A percentile compares a stretch with the other conserved stretches of the same genome.
Evolutionary conservation across 106 monocot species (phyloP).

Genomic region (Ottelia alismoides): DNA sequence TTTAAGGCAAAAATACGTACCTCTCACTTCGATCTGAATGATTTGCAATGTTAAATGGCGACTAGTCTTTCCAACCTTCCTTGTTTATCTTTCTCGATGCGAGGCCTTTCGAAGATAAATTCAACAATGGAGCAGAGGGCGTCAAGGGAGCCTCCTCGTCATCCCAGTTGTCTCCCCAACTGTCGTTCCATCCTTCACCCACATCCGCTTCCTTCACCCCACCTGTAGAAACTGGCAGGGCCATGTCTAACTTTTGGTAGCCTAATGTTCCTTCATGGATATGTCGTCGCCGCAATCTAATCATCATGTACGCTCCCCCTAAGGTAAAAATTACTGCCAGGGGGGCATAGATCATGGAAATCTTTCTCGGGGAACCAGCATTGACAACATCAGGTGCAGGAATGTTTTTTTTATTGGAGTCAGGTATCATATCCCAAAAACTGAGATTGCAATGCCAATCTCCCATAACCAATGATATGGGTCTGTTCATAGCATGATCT

Average conservation of each 20-base stretch:
- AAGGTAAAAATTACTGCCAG: slow-evolving; percentile 14
- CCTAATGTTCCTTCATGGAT: neutral
- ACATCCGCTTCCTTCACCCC: slow-evolving; percentile 31
- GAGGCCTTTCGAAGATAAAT: slow-evolving; percentile 64
- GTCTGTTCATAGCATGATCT: slow-evolving; percentile 21
- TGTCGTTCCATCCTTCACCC: slow-evolving; percentile 51
- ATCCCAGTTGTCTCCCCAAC: slow-evolving; percentile 71
- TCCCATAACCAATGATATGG: slow-evolving; percentile 32
- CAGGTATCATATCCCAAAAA: slow-evolving; percentile 36
- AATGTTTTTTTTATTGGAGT: slow-evolving; percentile 16
- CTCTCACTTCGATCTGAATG: too few species aligned
- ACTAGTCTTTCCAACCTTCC: slow-evolving; percentile 70
- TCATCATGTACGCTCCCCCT: slow-evolving; percentile 15
- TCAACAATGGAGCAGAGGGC: slow-evolving; percentile 34
- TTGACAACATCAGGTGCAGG: slow-evolving; percentile 6
- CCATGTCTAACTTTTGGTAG: slow-evolving; percentile 41
- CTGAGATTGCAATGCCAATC: slow-evolving; percentile 41
- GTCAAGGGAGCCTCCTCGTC: slow-evolving; percentile 78
- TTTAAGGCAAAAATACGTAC: too few species aligned
- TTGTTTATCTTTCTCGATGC: slow-evolving; percentile 54
- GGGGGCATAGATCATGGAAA: slow-evolving; percentile 15
- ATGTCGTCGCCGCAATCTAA: slow-evolving; percentile 18
- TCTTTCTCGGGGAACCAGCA: slow-evolving; percentile 4
- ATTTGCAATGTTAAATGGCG: too few species aligned
- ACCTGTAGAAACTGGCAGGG: slow-evolving; percentile 50